phyloP scores from a whole-genome alignment of 768 basidiomycete genomes.

The Phylloporus rhodoxanthus region DNA sequence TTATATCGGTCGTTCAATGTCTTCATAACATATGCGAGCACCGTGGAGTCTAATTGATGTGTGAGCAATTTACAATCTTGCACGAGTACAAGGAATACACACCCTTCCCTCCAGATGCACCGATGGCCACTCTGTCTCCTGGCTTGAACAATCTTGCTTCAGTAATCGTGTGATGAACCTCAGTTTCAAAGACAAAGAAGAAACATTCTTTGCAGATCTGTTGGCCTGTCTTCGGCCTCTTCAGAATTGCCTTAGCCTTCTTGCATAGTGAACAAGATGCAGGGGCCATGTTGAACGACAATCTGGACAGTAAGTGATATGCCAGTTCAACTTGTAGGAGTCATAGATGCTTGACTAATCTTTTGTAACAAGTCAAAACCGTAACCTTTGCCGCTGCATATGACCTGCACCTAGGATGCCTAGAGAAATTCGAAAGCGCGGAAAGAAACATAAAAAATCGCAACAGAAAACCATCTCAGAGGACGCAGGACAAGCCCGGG shows the following conservation, averaged over 20 bases:
- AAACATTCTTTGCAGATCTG: slow-evolving; percentile 96
- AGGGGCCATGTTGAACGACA: slow-evolving; percentile 57
- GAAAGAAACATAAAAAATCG: slow-evolving; percentile 65
- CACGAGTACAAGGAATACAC: slow-evolving; percentile 9
- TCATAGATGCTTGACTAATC: background rate
- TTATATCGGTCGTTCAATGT: slow-evolving; percentile 88
- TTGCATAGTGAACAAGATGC: slow-evolving; percentile 73
- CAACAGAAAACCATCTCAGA: slow-evolving; percentile 18
- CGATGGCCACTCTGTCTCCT: slow-evolving; percentile 93
- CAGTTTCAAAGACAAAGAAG: slow-evolving; percentile 96
- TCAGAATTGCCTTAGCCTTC: slow-evolving; percentile 77
- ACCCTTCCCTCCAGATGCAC: slow-evolving; percentile 99
- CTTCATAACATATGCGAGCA: slow-evolving; percentile 96
- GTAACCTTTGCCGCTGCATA: background rate
- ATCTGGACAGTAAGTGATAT: background rate
- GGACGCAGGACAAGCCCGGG: background rate
- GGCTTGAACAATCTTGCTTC: slow-evolving; percentile 77
- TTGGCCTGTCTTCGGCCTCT: slow-evolving; percentile 94
- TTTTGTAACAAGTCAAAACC: background rate
- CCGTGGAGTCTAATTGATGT: slow-evolving; percentile 76
- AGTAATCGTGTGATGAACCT: slow-evolving; percentile 93
- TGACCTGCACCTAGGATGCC: slow-evolving; percentile 44
- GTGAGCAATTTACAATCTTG: background rate
- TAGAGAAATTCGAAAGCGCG: slow-evolving; percentile 67
- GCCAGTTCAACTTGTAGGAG: too few relatives aligned